Conservation (phyloP, 208 protist genomes). For the Trypanosoma cruzi region DNA sequence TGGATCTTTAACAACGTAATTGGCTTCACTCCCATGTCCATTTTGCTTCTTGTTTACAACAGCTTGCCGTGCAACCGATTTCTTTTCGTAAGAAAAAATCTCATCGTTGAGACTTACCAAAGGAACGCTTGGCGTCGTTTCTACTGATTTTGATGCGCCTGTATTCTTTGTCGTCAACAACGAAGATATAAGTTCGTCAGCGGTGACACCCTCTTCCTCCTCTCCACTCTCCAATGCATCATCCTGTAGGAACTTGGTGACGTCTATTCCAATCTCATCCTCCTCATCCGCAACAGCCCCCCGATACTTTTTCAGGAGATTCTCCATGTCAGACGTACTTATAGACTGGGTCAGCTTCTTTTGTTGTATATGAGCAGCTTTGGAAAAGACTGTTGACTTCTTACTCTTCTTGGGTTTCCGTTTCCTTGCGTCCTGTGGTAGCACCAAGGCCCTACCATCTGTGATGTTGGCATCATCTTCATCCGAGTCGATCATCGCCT, state of each 20-base stretch:
- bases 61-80: constrained; percentile 3
- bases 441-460: constrained; percentile 7
- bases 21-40: constrained; percentile 4
- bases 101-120: constrained; percentile 29
- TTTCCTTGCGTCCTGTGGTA: constrained; percentile 33
- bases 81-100: constrained; percentile 30
- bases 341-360: constrained; percentile 69
- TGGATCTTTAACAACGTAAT: constrained; percentile 34
- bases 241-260: constrained; percentile 51
- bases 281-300: constrained; percentile 37
- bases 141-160: not conserved
- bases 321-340: constrained; percentile 67
- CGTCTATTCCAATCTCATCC: constrained; percentile 44
- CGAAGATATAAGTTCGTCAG: constrained; percentile 27
- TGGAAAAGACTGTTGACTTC: constrained; percentile 11
- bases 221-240: constrained; percentile 36
- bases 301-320: constrained; percentile 51
- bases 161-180: constrained; percentile 15
- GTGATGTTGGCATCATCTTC: constrained; percentile 39
- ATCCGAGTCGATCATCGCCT: constrained; percentile 45
- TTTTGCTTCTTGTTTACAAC: constrained; percentile 1
- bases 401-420: constrained; percentile 24
- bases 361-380: constrained; percentile 55
- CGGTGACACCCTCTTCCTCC: constrained; percentile 23
- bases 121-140: constrained; percentile 9